These are phyloP conservation scores for Gossypium trilobum DNA, from an alignment of 441 rosid species.

Conservation along the genomic window DNA sequence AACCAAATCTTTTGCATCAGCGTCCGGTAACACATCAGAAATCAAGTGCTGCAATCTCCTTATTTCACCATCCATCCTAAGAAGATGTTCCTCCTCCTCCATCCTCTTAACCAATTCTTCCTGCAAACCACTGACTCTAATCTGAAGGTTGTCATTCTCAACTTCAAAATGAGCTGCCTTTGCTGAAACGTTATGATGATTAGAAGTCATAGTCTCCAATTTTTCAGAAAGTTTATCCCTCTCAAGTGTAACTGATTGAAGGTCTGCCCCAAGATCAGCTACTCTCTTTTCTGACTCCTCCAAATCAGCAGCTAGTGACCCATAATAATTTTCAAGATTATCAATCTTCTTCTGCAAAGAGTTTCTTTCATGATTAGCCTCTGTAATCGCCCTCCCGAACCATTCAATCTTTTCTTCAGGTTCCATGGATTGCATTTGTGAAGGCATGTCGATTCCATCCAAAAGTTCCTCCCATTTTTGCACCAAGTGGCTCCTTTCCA, in stretches of 20 bases:
- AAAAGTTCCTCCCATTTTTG: constrained; percentile 92
- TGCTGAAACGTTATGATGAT: constrained; percentile 40
- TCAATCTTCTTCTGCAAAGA: constrained; percentile 64
- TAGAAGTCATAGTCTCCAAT: constrained; percentile 40
- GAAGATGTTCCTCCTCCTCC: constrained; percentile 42
- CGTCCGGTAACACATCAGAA: constrained; percentile 51
- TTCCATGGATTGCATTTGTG: constrained; percentile 61
- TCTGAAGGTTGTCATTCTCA: constrained; percentile 51
- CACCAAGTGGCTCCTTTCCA: constrained; percentile 80
- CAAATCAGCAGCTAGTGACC: constrained; percentile 57
- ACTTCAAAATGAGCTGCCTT: constrained; percentile 42
- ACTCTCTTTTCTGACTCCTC: constrained; percentile 53
- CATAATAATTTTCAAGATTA: constrained; percentile 54
- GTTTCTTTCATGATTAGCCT: constrained; percentile 51
- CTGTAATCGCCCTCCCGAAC: constrained; percentile 66
- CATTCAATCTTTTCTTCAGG: constrained; percentile 84
- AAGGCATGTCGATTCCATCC: constrained; percentile 61
- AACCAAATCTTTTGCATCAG: constrained; percentile 36
- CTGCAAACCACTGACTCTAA: constrained; percentile 45
- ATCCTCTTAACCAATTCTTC: constrained; percentile 46
- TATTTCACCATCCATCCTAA: constrained; percentile 40
- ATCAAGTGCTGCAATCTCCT: constrained; percentile 53
- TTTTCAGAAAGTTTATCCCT: constrained; percentile 53
- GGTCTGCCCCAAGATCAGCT: constrained; percentile 47
- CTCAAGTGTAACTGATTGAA: constrained; percentile 43